Conservation (phyloP, 495 filamentous ascomycete species). For the Apiosordaria backusii region DNA sequence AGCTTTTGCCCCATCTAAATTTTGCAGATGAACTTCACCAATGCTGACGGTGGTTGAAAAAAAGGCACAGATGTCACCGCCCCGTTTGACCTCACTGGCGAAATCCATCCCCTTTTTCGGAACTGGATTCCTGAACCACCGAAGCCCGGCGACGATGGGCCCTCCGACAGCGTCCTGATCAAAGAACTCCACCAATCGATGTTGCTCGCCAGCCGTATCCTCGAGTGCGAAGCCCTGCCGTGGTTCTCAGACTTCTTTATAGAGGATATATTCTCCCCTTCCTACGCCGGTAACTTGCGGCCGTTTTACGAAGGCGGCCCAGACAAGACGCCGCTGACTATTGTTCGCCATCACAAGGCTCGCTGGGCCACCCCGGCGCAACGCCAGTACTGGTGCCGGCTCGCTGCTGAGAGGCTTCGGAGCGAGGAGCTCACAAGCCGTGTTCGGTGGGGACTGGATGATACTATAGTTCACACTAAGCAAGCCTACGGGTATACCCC, state of each 20-base stretch:
- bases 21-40: background rate
- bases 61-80: background rate
- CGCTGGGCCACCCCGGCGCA: background rate
- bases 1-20: background rate
- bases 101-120: slow-evolving; percentile 32
- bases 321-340: background rate
- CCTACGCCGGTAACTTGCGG: slow-evolving; percentile 30
- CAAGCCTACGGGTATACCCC: background rate
- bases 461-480: background rate
- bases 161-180: slow-evolving; percentile 11
- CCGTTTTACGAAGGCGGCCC: background rate
- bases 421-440: background rate
- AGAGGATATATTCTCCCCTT: slow-evolving; percentile 32
- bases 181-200: slow-evolving; percentile 16
- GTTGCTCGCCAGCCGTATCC: slow-evolving; percentile 34
- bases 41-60: background rate
- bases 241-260: slow-evolving; percentile 40
- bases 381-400: background rate
- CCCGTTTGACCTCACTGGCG: background rate
- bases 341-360: slow-evolving; percentile 1
- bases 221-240: slow-evolving; percentile 31
- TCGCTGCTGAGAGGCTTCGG: background rate
- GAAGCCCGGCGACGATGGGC: slow-evolving; percentile 12
- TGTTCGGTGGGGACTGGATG: background rate
- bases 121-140: slow-evolving; percentile 23